These are phyloP conservation scores for Collybiopsis confluens DNA, from an alignment of 768 basidiomycete species.

Conservation along the genomic window DNA sequence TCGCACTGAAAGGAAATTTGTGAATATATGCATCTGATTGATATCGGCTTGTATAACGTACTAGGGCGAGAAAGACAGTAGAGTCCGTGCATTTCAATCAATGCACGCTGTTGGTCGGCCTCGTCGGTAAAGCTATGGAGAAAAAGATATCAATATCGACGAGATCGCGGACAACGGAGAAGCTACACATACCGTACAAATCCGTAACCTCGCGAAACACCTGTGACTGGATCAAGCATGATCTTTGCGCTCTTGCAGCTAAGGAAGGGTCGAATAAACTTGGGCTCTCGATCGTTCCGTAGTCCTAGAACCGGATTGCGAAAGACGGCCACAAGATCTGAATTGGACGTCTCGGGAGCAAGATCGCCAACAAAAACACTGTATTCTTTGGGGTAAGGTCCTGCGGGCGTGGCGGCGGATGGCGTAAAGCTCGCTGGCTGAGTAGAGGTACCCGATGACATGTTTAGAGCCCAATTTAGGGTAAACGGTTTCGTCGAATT, in stretches of 20 bases:
- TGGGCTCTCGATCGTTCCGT: constrained; percentile 81
- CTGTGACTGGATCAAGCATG: constrained; percentile 88
- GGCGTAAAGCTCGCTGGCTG: not conserved
- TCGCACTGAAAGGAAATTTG: constrained; percentile 54
- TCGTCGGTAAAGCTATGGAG: constrained; percentile 86
- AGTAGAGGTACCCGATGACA: constrained; percentile 27
- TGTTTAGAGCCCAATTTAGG: constrained; percentile 68
- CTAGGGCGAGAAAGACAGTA: constrained; percentile 88
- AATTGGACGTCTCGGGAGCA: constrained; percentile 89
- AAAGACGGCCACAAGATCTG: constrained; percentile 92
- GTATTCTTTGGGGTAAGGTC: constrained; percentile 76
- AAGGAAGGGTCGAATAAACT: constrained; percentile 82
- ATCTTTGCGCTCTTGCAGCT: constrained; percentile 96
- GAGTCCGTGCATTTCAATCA: constrained; percentile 89
- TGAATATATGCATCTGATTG: constrained; percentile 27
- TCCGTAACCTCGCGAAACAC: constrained; percentile 86
- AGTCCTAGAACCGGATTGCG: constrained; percentile 85
- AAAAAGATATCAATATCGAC: constrained; percentile 4
- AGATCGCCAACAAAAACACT: constrained; percentile 95
- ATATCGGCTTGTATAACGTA: constrained; percentile 33
- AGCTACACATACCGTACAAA: constrained; percentile 70
- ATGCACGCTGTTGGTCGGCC: constrained; percentile 81
- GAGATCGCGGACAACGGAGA: not conserved
- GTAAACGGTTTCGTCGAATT: constrained; percentile 81
- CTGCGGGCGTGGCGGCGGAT: constrained; percentile 12